These are phyloP conservation scores for Tetrapisispora fleetii DNA, from an alignment of 805 yeast species.

Conservation along the genomic window DNA sequence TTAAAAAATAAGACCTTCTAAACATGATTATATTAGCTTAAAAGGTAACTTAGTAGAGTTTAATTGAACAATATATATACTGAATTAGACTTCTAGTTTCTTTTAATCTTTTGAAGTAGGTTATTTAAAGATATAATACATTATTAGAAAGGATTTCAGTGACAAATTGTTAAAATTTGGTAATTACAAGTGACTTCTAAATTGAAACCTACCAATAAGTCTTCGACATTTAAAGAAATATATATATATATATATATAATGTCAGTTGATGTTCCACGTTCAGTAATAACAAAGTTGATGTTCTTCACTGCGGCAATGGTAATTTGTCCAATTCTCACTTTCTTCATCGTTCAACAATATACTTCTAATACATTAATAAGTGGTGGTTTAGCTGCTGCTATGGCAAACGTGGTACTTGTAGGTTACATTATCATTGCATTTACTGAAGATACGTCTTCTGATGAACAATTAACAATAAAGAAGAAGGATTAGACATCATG, in stretches of 20 bases:
- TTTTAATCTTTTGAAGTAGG: no score
- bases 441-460: slow-evolving; percentile 43
- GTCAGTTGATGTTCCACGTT: slow-evolving; percentile 36
- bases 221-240: background rate
- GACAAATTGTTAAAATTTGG: no score
- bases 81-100: no score
- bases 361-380: slow-evolving; percentile 47
- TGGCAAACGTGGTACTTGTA: slow-evolving; percentile 64
- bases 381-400: slow-evolving; percentile 72
- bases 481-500: slow-evolving; percentile 27
- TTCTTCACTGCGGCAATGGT: slow-evolving; percentile 74
- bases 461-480: slow-evolving; percentile 29
- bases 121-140: no score
- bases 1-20: no score
- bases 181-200: no score
- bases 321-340: slow-evolving; percentile 50
- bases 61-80: no score
- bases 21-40: no score
- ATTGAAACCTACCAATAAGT: background rate
- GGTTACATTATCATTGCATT: slow-evolving; percentile 70
- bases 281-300: slow-evolving; percentile 56
- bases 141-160: no score
- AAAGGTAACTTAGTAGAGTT: no score
- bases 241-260: slow-evolving; percentile 9
- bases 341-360: slow-evolving; percentile 43